Base-by-base conservation (phyloP, 1,284 basidiomycete species). In the Pseudozyma flocculosa region DNA sequence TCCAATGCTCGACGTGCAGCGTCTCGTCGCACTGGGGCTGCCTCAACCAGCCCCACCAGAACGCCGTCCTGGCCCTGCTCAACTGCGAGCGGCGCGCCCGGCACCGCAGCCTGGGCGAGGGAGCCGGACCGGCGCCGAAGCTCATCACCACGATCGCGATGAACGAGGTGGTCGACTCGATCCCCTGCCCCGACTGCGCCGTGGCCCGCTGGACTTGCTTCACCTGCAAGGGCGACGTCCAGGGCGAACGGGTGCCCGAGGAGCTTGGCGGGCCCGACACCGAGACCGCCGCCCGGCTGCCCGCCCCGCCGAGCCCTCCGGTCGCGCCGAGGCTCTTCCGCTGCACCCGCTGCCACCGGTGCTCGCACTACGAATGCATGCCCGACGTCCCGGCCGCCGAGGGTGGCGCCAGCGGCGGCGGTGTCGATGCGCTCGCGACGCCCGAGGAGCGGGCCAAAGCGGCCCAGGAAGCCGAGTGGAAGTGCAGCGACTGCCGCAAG, bases 11-110 rank as follows among this genome's bases (percentile, higher is more conserved):
- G 26, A 59, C 51, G 0, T 70, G 68, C 50, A 50, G 59, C 21
- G 61, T 58, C 19, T 49, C 58, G 10, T 62, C 54, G 51, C 68
- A 70, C 41, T 68, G 61, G 58, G 65, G 59, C 44, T 70, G 68
- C 41, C 51, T 67, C 22, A 48, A 50, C 13, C 17, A n/a, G 14
- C 47, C 47, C 21, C 40, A 51, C 21, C 61, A 62, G 37, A 54
- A 48, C 37, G 37, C 34, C 29, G 54, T 70, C 23, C 49, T 70
- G 1, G 29, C 9, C 17, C 45, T 29, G 22, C 48, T 68, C 58
- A 70, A 70, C 47, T 34, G 18, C 19, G 60, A 50, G 8, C 18
- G 37, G 17, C 40, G 36, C 26, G 34, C 32, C 8, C 50, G 41
- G 4, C 63, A 63, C 40, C 48, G 47, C 11, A 26, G 46, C n/a